Evolutionary conservation across 2,329 filamentous ascomycete genomes (phyloP), one percentile per base, ranked within the genome.

Genomic region (Stemphylium vesicarium): DNA sequence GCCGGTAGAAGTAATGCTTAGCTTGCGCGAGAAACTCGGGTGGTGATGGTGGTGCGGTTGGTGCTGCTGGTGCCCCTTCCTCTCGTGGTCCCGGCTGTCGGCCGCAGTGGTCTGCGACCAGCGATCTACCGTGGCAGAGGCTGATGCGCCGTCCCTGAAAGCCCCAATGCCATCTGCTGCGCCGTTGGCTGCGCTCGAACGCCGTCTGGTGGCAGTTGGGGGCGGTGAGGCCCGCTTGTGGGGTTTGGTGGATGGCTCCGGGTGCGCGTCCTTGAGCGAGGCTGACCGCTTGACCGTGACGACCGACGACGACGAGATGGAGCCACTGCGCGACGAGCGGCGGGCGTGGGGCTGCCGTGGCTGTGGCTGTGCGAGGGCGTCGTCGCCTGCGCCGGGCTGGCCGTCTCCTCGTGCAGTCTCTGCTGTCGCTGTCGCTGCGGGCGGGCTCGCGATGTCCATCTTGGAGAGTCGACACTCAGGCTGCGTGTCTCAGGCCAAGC

Each of bases 61-160:
- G 69, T 68, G 60, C 65, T 72, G 65, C 65, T 74, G 57, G 72
- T 69, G 64, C 71, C 73, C 52, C 75, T 57, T 60, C 20, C 57
- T 49, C 63, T 75, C 59, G 44, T 56, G 62, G 50, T 77, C 78
- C n/a, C 71, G 68, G 41, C 74, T 77, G 70, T 80, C 83, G 41
- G 81, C 82, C 26, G 78, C 71, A 20, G 83, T 85, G 15, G 81
- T 84, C 60, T 85, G 82, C 32, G 84, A 85, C 83, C 83, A 85
- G 59, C 83, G 81, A 65, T 85, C 83, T 48, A 84, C 73, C 55
- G 80, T 83, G 35, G 76, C 77, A 45, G 81, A 63, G 20, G 79
- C 80, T 60, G 41, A 9, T 33, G 81, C 62, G 26, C 79, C 80
- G 63, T 82, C 80, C 51, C 72, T 68, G 44, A 79, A 73, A 45